Percentiles rank a stretch among this genome's conserved stretches.
Conservation (phyloP, 179 eudicot species). For the Drosera spatulata region DNA sequence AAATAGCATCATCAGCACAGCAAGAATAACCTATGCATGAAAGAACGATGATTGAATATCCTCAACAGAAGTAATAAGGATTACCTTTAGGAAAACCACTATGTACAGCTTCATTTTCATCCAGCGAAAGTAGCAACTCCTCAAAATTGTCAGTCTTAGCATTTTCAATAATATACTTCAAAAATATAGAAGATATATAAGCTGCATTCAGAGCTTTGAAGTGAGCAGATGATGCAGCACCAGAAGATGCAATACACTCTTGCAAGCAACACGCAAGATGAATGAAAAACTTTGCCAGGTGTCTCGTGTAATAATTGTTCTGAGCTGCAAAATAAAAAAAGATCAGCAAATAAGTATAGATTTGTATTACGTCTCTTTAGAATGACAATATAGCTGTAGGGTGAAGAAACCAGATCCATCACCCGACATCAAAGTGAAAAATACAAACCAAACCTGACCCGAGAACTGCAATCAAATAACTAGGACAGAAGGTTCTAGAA, state of each 20-base stretch:
- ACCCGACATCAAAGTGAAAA: too few relatives aligned
- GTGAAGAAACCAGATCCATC: too few relatives aligned
- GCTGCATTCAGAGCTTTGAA: slow-evolving; percentile 74
- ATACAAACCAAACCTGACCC: too few relatives aligned
- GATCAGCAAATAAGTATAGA: not conserved
- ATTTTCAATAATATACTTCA: slow-evolving; percentile 70
- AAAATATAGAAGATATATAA: slow-evolving; percentile 62
- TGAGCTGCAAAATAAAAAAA: slow-evolving; percentile 38
- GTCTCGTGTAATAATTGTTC: slow-evolving; percentile 76
- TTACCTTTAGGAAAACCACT: slow-evolving; percentile 52
- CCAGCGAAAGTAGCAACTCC: slow-evolving; percentile 57
- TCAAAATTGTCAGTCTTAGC: slow-evolving; percentile 45
- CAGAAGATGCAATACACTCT: slow-evolving; percentile 56
- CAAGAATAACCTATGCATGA: too few relatives aligned
- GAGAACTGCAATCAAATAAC: too few relatives aligned
- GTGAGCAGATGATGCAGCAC: slow-evolving; percentile 31
- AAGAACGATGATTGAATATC: too few relatives aligned
- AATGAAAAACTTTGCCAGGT: slow-evolving; percentile 75
- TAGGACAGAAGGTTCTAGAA: too few relatives aligned
- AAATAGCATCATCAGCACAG: too few relatives aligned
- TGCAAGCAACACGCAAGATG: slow-evolving; percentile 83
- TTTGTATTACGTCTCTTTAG: not conserved
- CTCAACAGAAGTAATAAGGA: not conserved
- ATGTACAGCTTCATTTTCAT: slow-evolving; percentile 54
- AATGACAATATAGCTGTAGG: not conserved